phyloP scores from a whole-genome alignment of 169 alveolate genomes.

The Cryptosporidium ryanae region DNA sequence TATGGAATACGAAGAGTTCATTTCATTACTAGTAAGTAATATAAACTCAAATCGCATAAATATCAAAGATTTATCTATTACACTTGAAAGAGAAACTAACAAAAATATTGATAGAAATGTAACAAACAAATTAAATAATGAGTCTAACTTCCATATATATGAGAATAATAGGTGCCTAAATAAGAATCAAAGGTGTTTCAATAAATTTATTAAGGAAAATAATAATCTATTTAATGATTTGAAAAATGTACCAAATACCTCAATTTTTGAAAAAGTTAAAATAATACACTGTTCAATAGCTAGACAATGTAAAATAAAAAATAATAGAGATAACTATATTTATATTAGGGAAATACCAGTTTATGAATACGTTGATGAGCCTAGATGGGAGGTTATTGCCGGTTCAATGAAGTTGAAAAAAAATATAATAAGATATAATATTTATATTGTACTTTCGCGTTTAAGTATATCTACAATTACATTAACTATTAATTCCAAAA shows the following conservation, averaged over 20 bases:
- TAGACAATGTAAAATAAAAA: constrained; percentile 8
- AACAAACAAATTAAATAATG: not conserved
- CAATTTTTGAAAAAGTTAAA: constrained; percentile 34
- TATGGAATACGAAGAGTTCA: constrained; percentile 50
- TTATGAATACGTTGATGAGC: constrained; percentile 41
- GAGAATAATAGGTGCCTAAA: not conserved
- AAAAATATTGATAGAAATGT: not conserved
- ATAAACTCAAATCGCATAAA: constrained; percentile 8
- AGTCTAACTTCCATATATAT: not conserved
- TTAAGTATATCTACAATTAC: constrained; percentile 4
- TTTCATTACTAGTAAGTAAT: constrained; percentile 20
- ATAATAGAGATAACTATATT: not conserved
- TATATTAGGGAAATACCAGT: constrained; percentile 12
- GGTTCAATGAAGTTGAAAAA: constrained; percentile 16
- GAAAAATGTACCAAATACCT: not conserved
- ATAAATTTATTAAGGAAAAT: not conserved
- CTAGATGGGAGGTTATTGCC: constrained; percentile 16
- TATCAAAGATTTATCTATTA: constrained; percentile 33
- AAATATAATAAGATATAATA: constrained; percentile 2
- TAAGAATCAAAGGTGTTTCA: not conserved
- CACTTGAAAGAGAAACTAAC: not conserved
- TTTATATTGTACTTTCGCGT: constrained; percentile 16
- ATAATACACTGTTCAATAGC: constrained; percentile 19
- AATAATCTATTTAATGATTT: not conserved
- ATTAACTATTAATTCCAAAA: constrained; percentile 24